Evolutionary conservation across 2,329 filamentous ascomycete species (phyloP).

Genomic region (Ceratocystis cacaofunesta): DNA sequence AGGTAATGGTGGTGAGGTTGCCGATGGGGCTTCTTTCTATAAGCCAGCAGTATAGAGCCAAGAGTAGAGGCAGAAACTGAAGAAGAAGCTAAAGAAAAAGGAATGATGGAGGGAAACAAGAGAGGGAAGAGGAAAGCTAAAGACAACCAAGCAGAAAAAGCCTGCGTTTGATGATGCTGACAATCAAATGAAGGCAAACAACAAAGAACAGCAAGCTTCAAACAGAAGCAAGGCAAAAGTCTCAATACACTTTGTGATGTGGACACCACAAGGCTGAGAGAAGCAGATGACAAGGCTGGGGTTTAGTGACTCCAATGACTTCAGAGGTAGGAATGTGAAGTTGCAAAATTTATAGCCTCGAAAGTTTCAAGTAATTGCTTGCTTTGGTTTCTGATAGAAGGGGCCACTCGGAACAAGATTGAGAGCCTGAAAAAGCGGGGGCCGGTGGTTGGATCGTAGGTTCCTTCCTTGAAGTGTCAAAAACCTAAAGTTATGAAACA

Average conservation of each 20-base stretch:
- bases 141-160: background rate
- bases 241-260: background rate
- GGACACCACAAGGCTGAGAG: background rate
- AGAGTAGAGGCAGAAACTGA: background rate
- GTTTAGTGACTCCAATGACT: background rate
- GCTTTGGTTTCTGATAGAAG: background rate
- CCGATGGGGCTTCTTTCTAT: background rate
- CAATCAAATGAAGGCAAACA: background rate
- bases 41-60: background rate
- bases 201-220: constrained; percentile 1
- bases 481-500: background rate
- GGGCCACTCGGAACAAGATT: background rate
- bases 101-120: background rate
- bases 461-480: background rate
- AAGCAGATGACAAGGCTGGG: background rate
- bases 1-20: background rate
- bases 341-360: background rate
- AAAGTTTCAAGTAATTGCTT: background rate
- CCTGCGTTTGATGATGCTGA: background rate
- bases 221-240: constrained; percentile 2
- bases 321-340: background rate
- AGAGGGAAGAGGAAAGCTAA: background rate
- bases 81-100: background rate
- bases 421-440: background rate
- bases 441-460: background rate